Evolutionary conservation across 106 monocot genomes (phyloP), one percentile per base, ranked within the genome.

Genomic region (Iris macrosiphon): DNA sequence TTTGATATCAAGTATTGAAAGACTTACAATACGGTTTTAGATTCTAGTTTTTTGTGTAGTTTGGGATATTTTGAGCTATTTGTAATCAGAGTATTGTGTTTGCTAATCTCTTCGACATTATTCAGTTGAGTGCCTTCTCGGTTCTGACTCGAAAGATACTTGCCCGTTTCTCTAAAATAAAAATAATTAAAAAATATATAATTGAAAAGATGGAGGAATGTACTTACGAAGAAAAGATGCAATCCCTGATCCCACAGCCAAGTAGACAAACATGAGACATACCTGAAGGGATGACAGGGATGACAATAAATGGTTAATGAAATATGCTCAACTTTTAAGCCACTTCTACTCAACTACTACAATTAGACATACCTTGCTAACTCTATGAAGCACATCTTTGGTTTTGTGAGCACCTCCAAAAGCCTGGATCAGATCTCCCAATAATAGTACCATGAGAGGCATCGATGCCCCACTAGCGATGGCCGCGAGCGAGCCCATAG

Each of bases 211-310:
- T n/a, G n/a, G n/a, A 0, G 1, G 29, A 22, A 18, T 0, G 3
- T 58, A 18, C 76, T 77, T 62, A 77, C 77, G 77, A 14, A 71
- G 31, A 40, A 77, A 71, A 14, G 77, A 60, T 48, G 46, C 62
- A 18, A 71, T 20, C 13, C 62, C 70, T 48, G 70, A 7, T 62
- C 70, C 70, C 5, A 62, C n/a, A 17, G 65, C 77, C 30, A 77
- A 61, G 35, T 62, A 77, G 15, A 71, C 55, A 56, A 77, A 71
- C 10, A 71, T 30, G 29, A 66, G 42, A 17, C 65, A 15, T 16
- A 77, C 77, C 77, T 77, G 49, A 50, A 68, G 20, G 29, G 14
- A 56, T 40, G 40, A 24, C 38, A 43, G 15, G 19, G 11, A 58
- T 28, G 16, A 59, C 33, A 20, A 19, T 2, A 30, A 10, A 52